These are phyloP conservation scores for Wickerhamomyces hampshirensis DNA, from an alignment of 805 yeast genomes.

Conservation along the genomic window DNA sequence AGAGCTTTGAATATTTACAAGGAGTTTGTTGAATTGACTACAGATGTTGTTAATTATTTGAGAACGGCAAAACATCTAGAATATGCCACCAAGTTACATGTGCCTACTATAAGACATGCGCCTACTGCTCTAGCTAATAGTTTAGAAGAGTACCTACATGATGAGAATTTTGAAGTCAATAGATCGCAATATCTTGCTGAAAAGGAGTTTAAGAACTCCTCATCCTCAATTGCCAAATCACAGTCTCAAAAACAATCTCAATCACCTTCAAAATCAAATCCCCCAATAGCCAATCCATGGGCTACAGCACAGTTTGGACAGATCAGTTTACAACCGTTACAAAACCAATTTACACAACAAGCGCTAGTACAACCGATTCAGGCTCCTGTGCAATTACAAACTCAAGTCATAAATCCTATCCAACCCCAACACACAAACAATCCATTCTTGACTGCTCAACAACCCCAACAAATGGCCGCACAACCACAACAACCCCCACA, in stretches of 20 bases:
- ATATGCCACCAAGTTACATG: slow-evolving; percentile 80
- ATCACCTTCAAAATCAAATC: slow-evolving; percentile 21
- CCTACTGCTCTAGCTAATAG: slow-evolving; percentile 88
- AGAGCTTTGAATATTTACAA: slow-evolving; percentile 82
- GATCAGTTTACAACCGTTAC: slow-evolving; percentile 12
- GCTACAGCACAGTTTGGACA: slow-evolving; percentile 13
- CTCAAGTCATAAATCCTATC: slow-evolving; percentile 1
- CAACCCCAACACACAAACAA: slow-evolving; percentile 18
- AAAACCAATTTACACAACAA: slow-evolving; percentile 14
- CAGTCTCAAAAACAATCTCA: slow-evolving; percentile 3
- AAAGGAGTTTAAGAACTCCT: slow-evolving; percentile 36
- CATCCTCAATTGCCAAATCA: slow-evolving; percentile 1
- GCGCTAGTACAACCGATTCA: slow-evolving; percentile 9
- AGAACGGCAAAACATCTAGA: slow-evolving; percentile 88
- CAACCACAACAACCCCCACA: slow-evolving; percentile 7
- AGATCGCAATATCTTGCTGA: slow-evolving; percentile 74
- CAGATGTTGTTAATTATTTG: slow-evolving; percentile 80
- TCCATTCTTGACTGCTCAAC: slow-evolving; percentile 19
- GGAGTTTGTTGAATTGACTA: slow-evolving; percentile 79
- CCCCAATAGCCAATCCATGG: slow-evolving; percentile 15
- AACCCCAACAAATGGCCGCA: slow-evolving; percentile 15
- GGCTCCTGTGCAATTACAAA: slow-evolving; percentile 22
- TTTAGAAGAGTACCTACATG: slow-evolving; percentile 83
- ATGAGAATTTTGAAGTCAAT: slow-evolving; percentile 77
- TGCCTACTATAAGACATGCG: slow-evolving; percentile 95